These are phyloP conservation scores for Chlamydomonas applanata DNA, from an alignment of 139 green algal genomes.

Conservation along the genomic window DNA sequence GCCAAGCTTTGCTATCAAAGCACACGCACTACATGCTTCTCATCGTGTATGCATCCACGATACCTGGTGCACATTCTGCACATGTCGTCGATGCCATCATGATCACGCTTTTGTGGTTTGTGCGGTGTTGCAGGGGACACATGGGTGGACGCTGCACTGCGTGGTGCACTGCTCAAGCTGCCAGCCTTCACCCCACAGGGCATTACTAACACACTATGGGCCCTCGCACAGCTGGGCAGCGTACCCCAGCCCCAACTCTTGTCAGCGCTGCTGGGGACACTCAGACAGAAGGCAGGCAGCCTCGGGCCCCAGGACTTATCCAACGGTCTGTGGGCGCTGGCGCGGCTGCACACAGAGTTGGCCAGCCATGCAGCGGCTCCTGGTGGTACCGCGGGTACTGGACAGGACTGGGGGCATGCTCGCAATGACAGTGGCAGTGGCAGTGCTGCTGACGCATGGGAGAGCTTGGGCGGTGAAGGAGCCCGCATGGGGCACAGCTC, in stretches of 20 bases:
- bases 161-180: not conserved
- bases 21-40: too few relatives aligned
- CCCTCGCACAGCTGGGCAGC: not conserved
- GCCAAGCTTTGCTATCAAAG: too few relatives aligned
- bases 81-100: too few relatives aligned
- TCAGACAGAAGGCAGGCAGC: not conserved
- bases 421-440: too few relatives aligned
- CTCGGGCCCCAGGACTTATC: conserved; percentile 20
- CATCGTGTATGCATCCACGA: too few relatives aligned
- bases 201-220: conserved; percentile 15
- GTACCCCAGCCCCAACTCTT: conserved; percentile 1
- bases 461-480: too few relatives aligned
- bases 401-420: too few relatives aligned
- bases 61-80: too few relatives aligned
- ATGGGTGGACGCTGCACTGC: conserved; percentile 6
- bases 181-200: conserved; percentile 6
- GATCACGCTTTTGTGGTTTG: not conserved
- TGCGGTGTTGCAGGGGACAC: not conserved
- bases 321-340: conserved; percentile 25
- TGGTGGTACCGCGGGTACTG: too few relatives aligned
- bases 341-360: not conserved
- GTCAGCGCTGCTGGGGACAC: not conserved
- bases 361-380: too few relatives aligned
- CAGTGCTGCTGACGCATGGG: too few relatives aligned
- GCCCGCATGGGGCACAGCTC: too few relatives aligned